phyloP scores from a whole-genome alignment of 2,329 filamentous ascomycete species.

The Penicillium freii region DNA sequence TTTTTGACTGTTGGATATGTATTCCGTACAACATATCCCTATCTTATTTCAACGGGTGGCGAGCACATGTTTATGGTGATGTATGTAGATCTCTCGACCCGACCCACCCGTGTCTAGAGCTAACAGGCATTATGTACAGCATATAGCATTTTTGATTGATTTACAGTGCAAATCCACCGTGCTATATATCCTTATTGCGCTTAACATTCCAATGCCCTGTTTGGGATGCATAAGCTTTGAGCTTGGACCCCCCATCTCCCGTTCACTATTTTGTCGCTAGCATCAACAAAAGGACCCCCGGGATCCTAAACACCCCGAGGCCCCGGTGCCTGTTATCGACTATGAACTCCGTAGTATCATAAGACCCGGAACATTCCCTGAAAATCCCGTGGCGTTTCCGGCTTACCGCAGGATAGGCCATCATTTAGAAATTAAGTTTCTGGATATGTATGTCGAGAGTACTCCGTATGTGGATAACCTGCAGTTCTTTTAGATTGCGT shows the following conservation, averaged over 20 bases:
- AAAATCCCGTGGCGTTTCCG: not conserved
- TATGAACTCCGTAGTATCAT: too few species aligned
- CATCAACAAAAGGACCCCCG: not conserved
- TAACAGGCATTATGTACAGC: too few species aligned
- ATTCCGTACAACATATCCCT: too few species aligned
- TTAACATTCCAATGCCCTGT: not conserved
- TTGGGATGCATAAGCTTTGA: not conserved
- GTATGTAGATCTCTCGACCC: too few species aligned
- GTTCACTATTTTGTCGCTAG: not conserved
- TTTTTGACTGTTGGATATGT: too few species aligned
- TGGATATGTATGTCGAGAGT: not conserved
- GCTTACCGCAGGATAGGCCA: not conserved
- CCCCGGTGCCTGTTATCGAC: not conserved
- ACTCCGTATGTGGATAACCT: not conserved
- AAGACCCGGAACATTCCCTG: not conserved
- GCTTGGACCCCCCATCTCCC: too few species aligned
- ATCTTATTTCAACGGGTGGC: too few species aligned
- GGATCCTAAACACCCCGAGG: not conserved
- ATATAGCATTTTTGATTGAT: too few species aligned
- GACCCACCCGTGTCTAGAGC: too few species aligned
- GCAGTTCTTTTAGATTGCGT: not conserved
- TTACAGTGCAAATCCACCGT: too few species aligned
- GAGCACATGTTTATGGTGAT: too few species aligned
- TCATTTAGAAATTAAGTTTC: not conserved
- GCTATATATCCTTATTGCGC: too few species aligned